A percentile compares a stretch with the other conserved stretches of the same genome.
Evolutionary conservation across 768 basidiomycete species (phyloP).

Genomic region (Cystofilobasidium bisporidii): DNA sequence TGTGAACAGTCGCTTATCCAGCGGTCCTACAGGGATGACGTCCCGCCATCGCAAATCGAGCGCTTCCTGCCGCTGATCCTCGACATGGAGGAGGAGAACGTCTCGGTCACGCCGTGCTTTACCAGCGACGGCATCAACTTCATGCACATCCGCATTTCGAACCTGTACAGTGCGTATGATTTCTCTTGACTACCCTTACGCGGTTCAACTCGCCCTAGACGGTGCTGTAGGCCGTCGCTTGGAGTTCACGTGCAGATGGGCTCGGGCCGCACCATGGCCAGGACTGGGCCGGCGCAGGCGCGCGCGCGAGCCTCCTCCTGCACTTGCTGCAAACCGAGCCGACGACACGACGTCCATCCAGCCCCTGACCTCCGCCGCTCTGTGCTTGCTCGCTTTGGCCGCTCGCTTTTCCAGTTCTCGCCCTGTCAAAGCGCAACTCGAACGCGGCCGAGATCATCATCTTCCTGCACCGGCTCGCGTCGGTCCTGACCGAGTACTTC

Average conservation of each 20-base stretch:
- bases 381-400: too few relatives aligned
- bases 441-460: constrained; percentile 94
- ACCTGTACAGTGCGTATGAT: constrained; percentile 88
- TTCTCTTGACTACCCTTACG: too few relatives aligned
- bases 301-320: too few relatives aligned
- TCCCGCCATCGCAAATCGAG: constrained; percentile 77
- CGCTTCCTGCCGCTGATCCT: constrained; percentile 85
- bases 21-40: constrained; percentile 91
- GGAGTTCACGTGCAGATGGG: too few relatives aligned
- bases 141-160: constrained; percentile 96
- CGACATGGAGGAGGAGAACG: constrained; percentile 94
- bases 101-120: constrained; percentile 93
- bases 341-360: too few relatives aligned
- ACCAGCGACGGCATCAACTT: constrained; percentile 92
- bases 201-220: too few relatives aligned
- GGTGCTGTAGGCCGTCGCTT: too few relatives aligned
- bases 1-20: constrained; percentile 66
- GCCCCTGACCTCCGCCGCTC: background rate
- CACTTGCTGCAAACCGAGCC: background rate
- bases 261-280: too few relatives aligned
- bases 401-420: constrained; percentile 59
- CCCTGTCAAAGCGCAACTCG: constrained; percentile 86
- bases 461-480: constrained; percentile 82
- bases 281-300: too few relatives aligned
- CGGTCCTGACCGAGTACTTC: constrained; percentile 84